Evolutionary conservation across 2,329 filamentous ascomycete genomes (phyloP).

Genomic region (Colletotrichum costaricense): DNA sequence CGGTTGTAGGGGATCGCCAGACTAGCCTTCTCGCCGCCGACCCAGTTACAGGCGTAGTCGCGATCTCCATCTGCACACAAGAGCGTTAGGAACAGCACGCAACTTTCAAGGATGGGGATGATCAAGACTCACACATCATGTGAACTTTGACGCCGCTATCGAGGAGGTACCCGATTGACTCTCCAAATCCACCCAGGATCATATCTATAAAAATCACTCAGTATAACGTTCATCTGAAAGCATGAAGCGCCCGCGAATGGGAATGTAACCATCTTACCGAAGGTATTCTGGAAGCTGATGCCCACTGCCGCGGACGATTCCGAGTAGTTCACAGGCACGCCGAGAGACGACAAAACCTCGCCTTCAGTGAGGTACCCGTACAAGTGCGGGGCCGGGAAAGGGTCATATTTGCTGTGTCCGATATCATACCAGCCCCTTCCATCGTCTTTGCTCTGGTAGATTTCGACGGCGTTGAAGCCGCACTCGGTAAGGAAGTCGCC

Average conservation of each 20-base stretch:
- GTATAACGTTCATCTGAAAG: constrained; percentile 5
- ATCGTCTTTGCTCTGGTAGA: constrained; percentile 31
- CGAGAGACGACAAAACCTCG: constrained; percentile 67
- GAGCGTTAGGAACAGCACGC: background rate
- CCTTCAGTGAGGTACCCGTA: constrained; percentile 37
- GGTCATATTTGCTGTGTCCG: constrained; percentile 34
- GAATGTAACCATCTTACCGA: background rate
- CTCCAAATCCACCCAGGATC: constrained; percentile 49
- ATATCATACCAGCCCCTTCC: constrained; percentile 37
- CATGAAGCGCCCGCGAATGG: background rate
- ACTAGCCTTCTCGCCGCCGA: constrained; percentile 72
- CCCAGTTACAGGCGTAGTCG: constrained; percentile 62
- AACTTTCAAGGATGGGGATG: background rate
- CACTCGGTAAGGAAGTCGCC: constrained; percentile 38
- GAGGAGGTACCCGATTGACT: constrained; percentile 54
- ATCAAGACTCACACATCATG: constrained; percentile 60
- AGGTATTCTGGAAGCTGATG: constrained; percentile 6
- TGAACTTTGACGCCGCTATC: constrained; percentile 68
- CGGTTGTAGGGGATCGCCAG: constrained; percentile 59
- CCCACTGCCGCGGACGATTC: constrained; percentile 27
- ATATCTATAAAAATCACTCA: constrained; percentile 40
- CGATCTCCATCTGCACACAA: constrained; percentile 52
- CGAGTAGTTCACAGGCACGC: constrained; percentile 69
- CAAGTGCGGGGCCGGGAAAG: constrained; percentile 35
- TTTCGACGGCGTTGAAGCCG: constrained; percentile 35